Evolutionary conservation across 75 land plant species (phyloP).

Genomic region (Cupressus sempervirens): DNA sequence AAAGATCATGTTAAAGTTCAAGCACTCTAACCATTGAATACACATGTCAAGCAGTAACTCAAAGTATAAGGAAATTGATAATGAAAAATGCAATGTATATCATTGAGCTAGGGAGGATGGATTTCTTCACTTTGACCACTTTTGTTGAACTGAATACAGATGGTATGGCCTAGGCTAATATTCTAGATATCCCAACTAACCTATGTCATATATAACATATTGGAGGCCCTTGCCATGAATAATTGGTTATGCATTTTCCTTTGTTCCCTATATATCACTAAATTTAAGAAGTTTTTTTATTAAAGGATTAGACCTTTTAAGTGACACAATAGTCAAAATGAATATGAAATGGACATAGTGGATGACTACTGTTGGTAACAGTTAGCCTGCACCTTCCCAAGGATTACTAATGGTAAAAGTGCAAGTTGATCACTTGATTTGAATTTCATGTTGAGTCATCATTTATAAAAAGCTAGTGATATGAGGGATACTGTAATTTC

Average conservation of each 20-base stretch:
- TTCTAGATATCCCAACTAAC: neutral
- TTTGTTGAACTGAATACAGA: neutral
- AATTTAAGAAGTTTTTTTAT: neutral
- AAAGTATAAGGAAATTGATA: neutral
- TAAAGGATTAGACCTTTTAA: neutral
- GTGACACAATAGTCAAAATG: too few species aligned
- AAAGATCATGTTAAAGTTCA: too few species aligned
- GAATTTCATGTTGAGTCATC: neutral
- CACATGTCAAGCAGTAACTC: neutral
- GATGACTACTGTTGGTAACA: neutral
- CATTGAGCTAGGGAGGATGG: neutral
- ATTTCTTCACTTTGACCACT: neutral
- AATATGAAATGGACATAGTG: neutral
- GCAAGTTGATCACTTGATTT: neutral
- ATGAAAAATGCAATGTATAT: neutral
- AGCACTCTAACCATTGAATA: neutral
- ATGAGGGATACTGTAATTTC: too few species aligned
- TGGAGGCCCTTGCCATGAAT: neutral
- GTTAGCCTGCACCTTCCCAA: neutral
- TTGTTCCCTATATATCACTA: too few species aligned
- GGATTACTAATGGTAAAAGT: neutral
- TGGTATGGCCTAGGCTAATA: neutral
- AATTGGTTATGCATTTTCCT: neutral
- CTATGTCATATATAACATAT: neutral
- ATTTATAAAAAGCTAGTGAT: too few species aligned